A percentile compares a stretch with the other conserved stretches of the same genome.
These are phyloP conservation scores for Xylaria cubensis DNA, from an alignment of 495 filamentous ascomycete species.

Conservation along the genomic window DNA sequence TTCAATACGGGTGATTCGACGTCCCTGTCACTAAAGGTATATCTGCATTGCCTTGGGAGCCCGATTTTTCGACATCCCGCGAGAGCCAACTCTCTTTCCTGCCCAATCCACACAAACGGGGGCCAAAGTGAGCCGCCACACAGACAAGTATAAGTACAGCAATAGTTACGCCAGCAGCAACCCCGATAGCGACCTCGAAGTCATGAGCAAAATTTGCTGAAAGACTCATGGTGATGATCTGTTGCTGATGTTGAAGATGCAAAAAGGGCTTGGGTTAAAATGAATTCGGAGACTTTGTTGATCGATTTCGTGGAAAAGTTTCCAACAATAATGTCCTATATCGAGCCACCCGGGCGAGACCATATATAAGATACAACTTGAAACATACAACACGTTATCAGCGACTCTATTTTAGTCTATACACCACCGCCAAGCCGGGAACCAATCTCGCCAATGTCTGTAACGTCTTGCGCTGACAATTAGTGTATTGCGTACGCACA, in stretches of 20 bases:
- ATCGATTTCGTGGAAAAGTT: not conserved
- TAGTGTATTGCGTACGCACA: not conserved
- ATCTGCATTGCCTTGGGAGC: not conserved
- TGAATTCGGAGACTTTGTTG: not conserved
- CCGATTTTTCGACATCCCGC: conserved; percentile 10
- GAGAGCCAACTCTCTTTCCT: conserved; percentile 37
- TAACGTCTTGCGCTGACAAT: conserved; percentile 7
- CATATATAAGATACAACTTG: not conserved
- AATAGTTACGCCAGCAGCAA: conserved; percentile 29
- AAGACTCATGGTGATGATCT: not conserved
- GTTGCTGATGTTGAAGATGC: not conserved
- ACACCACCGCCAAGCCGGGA: not conserved
- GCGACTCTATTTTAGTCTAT: not conserved
- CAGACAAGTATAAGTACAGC: conserved; percentile 31
- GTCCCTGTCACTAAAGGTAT: not conserved
- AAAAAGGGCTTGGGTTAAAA: not conserved
- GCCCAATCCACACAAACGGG: conserved; percentile 30
- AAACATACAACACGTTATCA: not conserved
- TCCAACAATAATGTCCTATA: not conserved
- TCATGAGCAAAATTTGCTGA: conserved; percentile 28
- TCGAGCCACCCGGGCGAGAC: not conserved
- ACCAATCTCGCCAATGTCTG: not conserved
- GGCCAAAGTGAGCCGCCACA: conserved; percentile 34
- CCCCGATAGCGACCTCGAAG: conserved; percentile 31
- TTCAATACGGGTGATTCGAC: not conserved